Base-by-base conservation (phyloP, 2,329 filamentous ascomycete genomes). In the Hymenoscyphus linearis region DNA sequence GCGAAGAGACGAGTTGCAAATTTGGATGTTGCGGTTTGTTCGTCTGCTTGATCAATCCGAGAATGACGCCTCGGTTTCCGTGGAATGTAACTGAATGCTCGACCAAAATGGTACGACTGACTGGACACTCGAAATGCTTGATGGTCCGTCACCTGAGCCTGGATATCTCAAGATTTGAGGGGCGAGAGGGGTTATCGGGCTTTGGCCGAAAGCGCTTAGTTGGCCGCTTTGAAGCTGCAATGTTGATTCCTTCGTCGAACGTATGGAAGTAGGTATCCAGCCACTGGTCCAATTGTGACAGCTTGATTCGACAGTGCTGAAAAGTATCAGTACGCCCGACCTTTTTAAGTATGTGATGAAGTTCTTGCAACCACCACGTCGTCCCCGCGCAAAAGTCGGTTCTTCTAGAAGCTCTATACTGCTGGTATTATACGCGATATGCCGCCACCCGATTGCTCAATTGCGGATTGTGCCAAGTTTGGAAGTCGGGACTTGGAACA, bases 281-380 rank as follows among this genome's bases (percentile, higher is more conserved):
- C 40, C 18, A 47, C 40, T 18, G 40, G 40, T 10, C 22, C n/a
- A 22, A 3, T 25, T 22, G 40, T 47, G 18, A 7, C n/a, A 47
- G n/a, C 40, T 47, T 47, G n/a, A 25, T 47, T 34, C 36, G 37
- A 27, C 27, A 18, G 34, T 14, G n/a, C 31, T 18, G 18, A 13
- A 50, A 5, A 25, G 22, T 14, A 13, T 35, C 54, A 56, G 26
- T 18, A 36, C 16, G 14, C 4, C 35, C 5, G 7, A 27, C 26
- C 6, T 9, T 50, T 26, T 18, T 7, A 13, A 57, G 40, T n/a
- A 47, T n/a, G 26, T 50, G 36, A 47, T 57, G 37, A 18, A 47
- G n/a, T 7, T 57, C 16, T 44, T 37, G 55, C 55, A 56, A 56
- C 55, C 37, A 35, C 16, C 22, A 47, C 26, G 27, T 54, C 31